Evolutionary conservation across 495 filamentous ascomycete genomes (phyloP).

Genomic region (Penicillium paxilli): DNA sequence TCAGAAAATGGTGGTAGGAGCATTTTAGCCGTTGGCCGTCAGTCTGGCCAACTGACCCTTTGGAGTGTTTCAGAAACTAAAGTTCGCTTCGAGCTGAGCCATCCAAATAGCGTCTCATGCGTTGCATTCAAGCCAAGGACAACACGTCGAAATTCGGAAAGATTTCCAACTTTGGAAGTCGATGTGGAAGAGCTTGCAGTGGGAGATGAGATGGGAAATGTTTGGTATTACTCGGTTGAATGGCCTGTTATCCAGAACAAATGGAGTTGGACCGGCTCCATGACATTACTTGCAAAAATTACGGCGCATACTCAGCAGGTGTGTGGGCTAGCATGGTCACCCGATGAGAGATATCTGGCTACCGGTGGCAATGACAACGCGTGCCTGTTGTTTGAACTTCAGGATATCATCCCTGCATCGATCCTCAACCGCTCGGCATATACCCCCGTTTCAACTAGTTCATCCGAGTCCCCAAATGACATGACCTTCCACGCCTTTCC

Average conservation of each 20-base stretch:
- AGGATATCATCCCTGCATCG: conserved; percentile 51
- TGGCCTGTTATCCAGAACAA: conserved; percentile 62
- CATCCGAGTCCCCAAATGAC: conserved; percentile 5
- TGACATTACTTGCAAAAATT: conserved; percentile 77
- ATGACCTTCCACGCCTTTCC: conserved; percentile 21
- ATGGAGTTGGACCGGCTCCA: conserved; percentile 70
- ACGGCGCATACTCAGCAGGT: conserved; percentile 84
- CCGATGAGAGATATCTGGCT: conserved; percentile 72
- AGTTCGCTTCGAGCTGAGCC: conserved; percentile 72
- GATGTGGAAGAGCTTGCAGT: conserved; percentile 77
- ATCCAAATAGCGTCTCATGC: conserved; percentile 72
- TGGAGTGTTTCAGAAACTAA: conserved; percentile 60
- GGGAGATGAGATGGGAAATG: conserved; percentile 80
- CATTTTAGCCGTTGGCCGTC: conserved; percentile 84
- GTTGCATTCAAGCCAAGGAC: conserved; percentile 64
- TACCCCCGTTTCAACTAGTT: neutral
- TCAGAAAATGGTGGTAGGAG: conserved; percentile 71
- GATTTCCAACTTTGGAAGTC: conserved; percentile 29
- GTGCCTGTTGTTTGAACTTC: conserved; percentile 77
- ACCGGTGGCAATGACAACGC: conserved; percentile 91
- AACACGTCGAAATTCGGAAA: conserved; percentile 40
- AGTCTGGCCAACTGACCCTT: conserved; percentile 61
- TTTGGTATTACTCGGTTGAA: conserved; percentile 89
- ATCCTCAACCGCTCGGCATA: conserved; percentile 5
- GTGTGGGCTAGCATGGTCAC: conserved; percentile 88